Conservation (phyloP, 352 stramenopile genomes). For the Saprolegnia parasitica region DNA sequence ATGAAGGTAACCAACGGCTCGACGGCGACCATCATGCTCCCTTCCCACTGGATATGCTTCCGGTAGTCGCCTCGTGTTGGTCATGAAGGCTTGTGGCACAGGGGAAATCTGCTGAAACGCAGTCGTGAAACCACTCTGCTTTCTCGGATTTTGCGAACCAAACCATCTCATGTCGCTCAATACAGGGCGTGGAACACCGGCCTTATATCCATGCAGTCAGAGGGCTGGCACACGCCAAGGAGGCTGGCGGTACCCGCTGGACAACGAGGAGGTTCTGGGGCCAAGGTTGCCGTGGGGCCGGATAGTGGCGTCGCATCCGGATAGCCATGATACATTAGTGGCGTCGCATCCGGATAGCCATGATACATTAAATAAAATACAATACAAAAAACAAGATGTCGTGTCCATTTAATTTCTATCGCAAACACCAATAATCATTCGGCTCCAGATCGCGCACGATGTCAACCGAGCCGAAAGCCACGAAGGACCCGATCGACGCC, state of each 20-base stretch:
- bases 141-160: too few species aligned
- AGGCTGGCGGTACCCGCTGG: background rate
- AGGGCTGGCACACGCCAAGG: background rate
- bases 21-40: too few species aligned
- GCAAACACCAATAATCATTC: background rate
- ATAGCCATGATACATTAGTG: background rate
- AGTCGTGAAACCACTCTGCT: too few species aligned
- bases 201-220: background rate
- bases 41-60: too few species aligned
- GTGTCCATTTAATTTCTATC: too few species aligned
- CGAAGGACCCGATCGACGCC: background rate
- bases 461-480: background rate
- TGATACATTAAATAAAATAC: background rate
- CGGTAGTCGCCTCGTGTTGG: too few species aligned
- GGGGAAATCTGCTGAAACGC: too few species aligned
- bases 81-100: too few species aligned
- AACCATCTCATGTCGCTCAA: too few species aligned
- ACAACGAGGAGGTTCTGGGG: background rate
- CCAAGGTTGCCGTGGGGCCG: background rate
- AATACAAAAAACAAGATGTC: too few species aligned
- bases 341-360: background rate
- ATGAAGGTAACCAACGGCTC: too few species aligned
- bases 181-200: too few species aligned
- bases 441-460: conserved; percentile 5
- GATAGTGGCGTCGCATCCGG: background rate